Percentiles rank a stretch among this genome's conserved stretches.
phyloP scores from a whole-genome alignment of 169 alveolate species.

The Cryptosporidium andersoni region DNA sequence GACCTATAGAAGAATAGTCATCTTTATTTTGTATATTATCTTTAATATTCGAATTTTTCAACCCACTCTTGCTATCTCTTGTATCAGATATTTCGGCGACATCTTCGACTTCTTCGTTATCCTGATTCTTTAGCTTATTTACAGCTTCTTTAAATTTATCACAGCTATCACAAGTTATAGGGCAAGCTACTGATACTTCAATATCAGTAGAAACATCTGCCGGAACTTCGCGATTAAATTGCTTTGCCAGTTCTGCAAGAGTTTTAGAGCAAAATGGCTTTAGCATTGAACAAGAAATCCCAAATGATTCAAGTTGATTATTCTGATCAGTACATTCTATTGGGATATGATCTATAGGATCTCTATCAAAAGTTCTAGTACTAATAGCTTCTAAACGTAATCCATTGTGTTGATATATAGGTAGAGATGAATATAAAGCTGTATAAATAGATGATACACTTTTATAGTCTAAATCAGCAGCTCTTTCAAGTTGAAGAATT shows the following conservation, averaged over 20 bases:
- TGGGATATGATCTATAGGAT: background rate
- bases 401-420: conserved; percentile 48
- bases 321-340: conserved; percentile 33
- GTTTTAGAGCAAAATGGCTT: conserved; percentile 70
- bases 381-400: conserved; percentile 34
- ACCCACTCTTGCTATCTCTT: background rate
- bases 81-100: background rate
- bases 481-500: conserved; percentile 7
- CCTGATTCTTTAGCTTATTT: conserved; percentile 57
- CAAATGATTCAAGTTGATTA: conserved; percentile 47
- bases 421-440: conserved; percentile 42
- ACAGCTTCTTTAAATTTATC: conserved; percentile 52
- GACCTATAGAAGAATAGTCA: conserved; percentile 9
- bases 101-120: conserved; percentile 31
- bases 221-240: conserved; percentile 71
- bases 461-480: conserved; percentile 48
- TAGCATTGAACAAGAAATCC: conserved; percentile 47
- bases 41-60: background rate
- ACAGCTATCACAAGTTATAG: conserved; percentile 34
- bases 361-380: conserved; percentile 8
- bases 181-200: conserved; percentile 74
- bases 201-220: conserved; percentile 72
- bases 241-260: conserved; percentile 61
- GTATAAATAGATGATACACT: conserved; percentile 45
- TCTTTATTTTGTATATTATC: background rate